Base-by-base conservation (phyloP, 345 rosid genomes). In the Ceriops decandra region DNA sequence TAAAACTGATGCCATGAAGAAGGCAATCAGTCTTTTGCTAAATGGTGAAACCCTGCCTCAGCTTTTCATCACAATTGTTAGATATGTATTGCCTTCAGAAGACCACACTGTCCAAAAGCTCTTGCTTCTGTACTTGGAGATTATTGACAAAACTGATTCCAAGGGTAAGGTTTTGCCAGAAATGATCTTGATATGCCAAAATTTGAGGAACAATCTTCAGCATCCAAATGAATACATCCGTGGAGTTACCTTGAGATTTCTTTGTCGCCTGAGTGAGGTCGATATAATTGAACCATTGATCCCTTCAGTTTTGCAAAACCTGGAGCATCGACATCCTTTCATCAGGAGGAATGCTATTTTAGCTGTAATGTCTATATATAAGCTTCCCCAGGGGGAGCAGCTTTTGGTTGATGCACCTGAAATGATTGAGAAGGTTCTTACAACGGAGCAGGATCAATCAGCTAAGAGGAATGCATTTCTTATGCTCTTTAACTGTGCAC, bases 161-260 rank as follows among this genome's bases (percentile, higher is more conserved):
- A 85, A 76, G 66, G 97, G 98, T 13, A 84, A 79, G 72, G 89
- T 89, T 68, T 71, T 93, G 27, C 97, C 98, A 35, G 97, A 93
- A 80, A 93, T 93, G 98, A 93, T 93, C 63, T 76, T 93, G 77
- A 89, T 93, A 53, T 93, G 97, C 83, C 97, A 93, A 78, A 89
- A 89, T 70, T 79, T 93, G 72, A 80, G 90, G 81, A 93, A 93
- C 86, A 89, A 93, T 80, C 98, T 93, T 77, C 97, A 93, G 83
- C 96, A 89, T 72, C 95, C 97, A 1, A 93, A 93, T 67, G 98
- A 91, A 81, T 91, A 93, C 72, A 89, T 93, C 54, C 91, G 97
- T 58, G 97, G 97, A 53, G 93, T 88, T 70, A 88, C 93, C 1
- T 70, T 88, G 78, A 81, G 93, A 83, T 88, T 85, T 80, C 84